Evolutionary conservation across 2,329 filamentous ascomycete genomes (phyloP).

Genomic region (Fusarium sp.): DNA sequence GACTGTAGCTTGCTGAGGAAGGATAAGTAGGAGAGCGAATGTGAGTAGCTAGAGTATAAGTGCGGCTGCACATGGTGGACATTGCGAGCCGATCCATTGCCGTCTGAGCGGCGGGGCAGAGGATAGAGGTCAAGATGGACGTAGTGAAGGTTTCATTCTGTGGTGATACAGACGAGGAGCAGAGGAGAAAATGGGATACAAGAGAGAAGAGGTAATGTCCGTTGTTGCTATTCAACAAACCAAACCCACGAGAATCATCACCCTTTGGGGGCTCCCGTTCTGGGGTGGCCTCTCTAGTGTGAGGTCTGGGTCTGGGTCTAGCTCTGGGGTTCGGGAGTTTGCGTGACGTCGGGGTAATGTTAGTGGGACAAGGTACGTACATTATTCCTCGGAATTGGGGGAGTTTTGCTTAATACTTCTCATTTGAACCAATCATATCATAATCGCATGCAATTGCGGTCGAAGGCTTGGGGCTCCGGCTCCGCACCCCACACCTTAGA

Average conservation of each 20-base stretch:
- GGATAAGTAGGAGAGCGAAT: constrained; percentile 9
- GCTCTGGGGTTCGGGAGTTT: constrained; percentile 42
- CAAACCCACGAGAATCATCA: constrained; percentile 29
- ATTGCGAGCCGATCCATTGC: constrained; percentile 52
- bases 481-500: constrained; percentile 43
- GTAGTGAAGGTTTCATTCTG: constrained; percentile 40
- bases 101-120: constrained; percentile 43
- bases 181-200: background rate
- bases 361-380: constrained; percentile 25
- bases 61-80: constrained; percentile 47
- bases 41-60: constrained; percentile 22
- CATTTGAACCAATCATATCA: constrained; percentile 23
- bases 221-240: background rate
- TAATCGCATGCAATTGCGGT: constrained; percentile 28
- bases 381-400: constrained; percentile 30
- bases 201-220: constrained; percentile 1
- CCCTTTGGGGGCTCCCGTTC: constrained; percentile 23
- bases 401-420: background rate
- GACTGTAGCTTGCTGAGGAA: constrained; percentile 10
- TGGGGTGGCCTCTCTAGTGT: constrained; percentile 3
- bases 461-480: constrained; percentile 15
- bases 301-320: constrained; percentile 34
- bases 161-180: constrained; percentile 8
- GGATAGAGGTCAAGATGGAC: constrained; percentile 40
- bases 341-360: constrained; percentile 41